Base-by-base conservation (phyloP, 768 basidiomycete species). In the Rhizopogon roseolus region DNA sequence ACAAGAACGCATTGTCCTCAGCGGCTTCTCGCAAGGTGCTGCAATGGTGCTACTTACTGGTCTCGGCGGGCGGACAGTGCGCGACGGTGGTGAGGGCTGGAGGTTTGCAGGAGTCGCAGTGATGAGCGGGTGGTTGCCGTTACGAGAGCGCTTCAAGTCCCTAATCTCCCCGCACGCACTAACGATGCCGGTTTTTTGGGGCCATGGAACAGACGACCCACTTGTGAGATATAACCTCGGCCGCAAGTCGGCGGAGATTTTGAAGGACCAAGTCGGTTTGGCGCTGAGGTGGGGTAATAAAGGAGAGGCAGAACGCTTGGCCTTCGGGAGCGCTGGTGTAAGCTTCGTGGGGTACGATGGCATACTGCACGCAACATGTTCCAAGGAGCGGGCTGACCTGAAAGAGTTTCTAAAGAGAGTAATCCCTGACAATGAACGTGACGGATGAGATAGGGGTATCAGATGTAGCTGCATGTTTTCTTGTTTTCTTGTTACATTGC, bases 1-100 rank as follows among this genome's bases (percentile, higher is more conserved):
- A 8, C 71, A 86, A 25, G 75, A 77, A 52, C 81, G 88, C 49
- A 88, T 96, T 61, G 79, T 96, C 32, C 69, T 98, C 22, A 93
- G 91, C 36, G 94, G 94, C 9, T 96, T 95, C 72, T 88, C 85
- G 56, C 93, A 96, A 66, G 93, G 91, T 37, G 90, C 77, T 39
- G 81, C 85, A 22, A 85, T 95, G 76, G 78, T 84, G 7, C 73
- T 93, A n/a, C 71, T 94, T 46, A 82, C 84, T 4, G 91, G 84
- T 7, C 72, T 95, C 54, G 56, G 66, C 0, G 60, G 64, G 32
- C 60, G 66, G 44, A 42, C 49, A 32, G 41, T 64, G 8, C 67
- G 61, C 5, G 62, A 63, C 39, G 68, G 68, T 41, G 66, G 68
- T 34, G 51, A 58, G 42, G 81, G 83, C 58, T 73, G 80, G 55